Base-by-base conservation (phyloP, 1,139 yeast species). In the Taphrina populina region DNA sequence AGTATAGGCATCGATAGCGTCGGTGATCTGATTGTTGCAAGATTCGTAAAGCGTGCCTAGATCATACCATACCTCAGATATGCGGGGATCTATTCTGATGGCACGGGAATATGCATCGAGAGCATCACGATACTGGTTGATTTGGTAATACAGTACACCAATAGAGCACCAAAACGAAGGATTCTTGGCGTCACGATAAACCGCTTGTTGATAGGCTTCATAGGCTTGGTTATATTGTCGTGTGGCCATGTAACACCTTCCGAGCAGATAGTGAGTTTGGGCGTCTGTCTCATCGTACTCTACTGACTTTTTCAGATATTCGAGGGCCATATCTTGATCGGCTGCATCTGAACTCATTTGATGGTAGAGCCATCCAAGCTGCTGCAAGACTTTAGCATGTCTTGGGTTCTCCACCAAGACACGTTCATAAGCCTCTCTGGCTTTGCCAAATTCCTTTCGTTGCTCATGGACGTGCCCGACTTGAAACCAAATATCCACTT, bases 91-190 rank as follows among this genome's bases (percentile, higher is more conserved):
- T 64, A 92, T 78, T 64, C 97, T 78, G 61, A 92, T 92, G 11
- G 98, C 98, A 59, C 98, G 77, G 5, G 97, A 88, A 72, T 92
- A 92, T 13, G 98, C 98, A 69, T 92, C 98, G 62, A 92, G 76
- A 3, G 98, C 98, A 69, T 92, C 98, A 58, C 96, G 79, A 72
- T 87, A 92, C 72, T 92, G 98, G 57, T 94, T 82, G 60, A 92
- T 90, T 71, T 92, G 96, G 70, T 90, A 92, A 73, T 92, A 92
- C 60, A 92, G 76, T 8, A 92, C 97, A 69, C 98, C 98, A 67
- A 92, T 92, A 27, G 96, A 88, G 70, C 98, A 92, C 98, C 98
- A 92, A 73, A 92, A 92, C 1, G 96, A 92, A 58, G 98, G 97
- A 69, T 92, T 92, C 67, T 96, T 79, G 29, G 95, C 84, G 69